Percentiles rank a stretch among this genome's conserved stretches.
Evolutionary conservation across 2,329 filamentous ascomycete species (phyloP).

Genomic region (Bipolaris sorokiniana): DNA sequence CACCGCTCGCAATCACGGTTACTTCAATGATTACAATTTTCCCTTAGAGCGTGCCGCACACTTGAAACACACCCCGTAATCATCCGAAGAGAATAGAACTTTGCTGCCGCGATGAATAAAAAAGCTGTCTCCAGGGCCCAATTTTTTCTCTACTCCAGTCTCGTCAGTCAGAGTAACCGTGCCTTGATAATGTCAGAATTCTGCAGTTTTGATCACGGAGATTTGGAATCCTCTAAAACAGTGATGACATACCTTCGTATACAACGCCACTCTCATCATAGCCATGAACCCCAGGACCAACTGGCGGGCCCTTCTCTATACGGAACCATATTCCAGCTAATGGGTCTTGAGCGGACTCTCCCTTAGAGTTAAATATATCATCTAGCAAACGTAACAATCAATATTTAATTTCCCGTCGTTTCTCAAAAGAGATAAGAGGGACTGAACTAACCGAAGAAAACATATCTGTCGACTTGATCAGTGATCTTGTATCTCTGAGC

Average conservation of each 20-base stretch:
- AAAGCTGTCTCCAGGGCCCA: neutral
- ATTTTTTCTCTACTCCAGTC: neutral
- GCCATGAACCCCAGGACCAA: neutral
- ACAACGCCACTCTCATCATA: conserved; percentile 1
- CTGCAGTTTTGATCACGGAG: neutral
- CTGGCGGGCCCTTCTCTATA: neutral
- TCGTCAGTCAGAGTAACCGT: neutral
- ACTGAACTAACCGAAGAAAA: neutral
- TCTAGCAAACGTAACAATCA: neutral
- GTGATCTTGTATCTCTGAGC: neutral
- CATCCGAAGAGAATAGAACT: neutral
- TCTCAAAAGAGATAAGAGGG: neutral
- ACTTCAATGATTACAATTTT: neutral
- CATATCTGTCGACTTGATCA: neutral
- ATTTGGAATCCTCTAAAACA: neutral
- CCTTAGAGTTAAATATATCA: neutral
- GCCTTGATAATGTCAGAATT: neutral
- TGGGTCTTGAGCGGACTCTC: neutral
- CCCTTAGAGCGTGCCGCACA: neutral
- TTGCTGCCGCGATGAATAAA: conserved; percentile 1
- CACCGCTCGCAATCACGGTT: neutral
- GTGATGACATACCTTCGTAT: neutral
- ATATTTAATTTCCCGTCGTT: neutral
- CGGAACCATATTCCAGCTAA: neutral
- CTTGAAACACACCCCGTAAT: conserved; percentile 1